Conservation (phyloP, 176 grass and related monocot genomes). For the Zea luxurians region DNA sequence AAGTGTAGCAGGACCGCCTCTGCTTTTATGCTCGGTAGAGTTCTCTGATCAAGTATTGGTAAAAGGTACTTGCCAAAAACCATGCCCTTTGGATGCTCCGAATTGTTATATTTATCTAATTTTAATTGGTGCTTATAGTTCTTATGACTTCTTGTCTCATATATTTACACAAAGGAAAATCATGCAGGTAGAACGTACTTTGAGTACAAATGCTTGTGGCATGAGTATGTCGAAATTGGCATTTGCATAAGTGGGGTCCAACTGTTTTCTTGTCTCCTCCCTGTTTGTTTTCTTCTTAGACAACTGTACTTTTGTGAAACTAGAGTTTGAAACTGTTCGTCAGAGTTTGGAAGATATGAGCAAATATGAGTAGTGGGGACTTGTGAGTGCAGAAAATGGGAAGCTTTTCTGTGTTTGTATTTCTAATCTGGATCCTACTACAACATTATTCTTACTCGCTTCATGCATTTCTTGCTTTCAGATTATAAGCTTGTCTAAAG, state of each 20-base stretch:
- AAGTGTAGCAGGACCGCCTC: background rate
- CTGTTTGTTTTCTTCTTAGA: constrained; percentile 2
- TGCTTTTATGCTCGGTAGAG: background rate
- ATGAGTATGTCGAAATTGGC: constrained; percentile 17
- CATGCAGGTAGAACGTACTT: background rate
- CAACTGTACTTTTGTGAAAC: constrained; percentile 28
- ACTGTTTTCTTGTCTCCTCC: constrained; percentile 6
- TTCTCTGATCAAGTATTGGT: constrained; percentile 28
- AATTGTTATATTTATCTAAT: constrained; percentile 7
- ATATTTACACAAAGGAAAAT: background rate
- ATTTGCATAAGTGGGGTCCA: constrained; percentile 2
- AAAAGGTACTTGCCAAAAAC: background rate
- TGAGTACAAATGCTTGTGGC: constrained; percentile 4
- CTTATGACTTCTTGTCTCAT: background rate
- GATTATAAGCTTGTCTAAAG: constrained; percentile 35
- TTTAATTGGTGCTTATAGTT: background rate
- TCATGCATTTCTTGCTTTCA: constrained; percentile 25
- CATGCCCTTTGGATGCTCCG: background rate
- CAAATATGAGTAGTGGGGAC: constrained; percentile 20
- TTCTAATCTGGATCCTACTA: constrained; percentile 14
- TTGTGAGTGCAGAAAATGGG: background rate
- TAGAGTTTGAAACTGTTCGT: constrained; percentile 15
- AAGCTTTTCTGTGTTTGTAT: constrained; percentile 5
- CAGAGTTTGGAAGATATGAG: constrained; percentile 23
- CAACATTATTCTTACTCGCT: constrained; percentile 23